These are phyloP conservation scores for Metarhizium anisopliae DNA, from an alignment of 2,329 filamentous ascomycete species.

Conservation along the genomic window DNA sequence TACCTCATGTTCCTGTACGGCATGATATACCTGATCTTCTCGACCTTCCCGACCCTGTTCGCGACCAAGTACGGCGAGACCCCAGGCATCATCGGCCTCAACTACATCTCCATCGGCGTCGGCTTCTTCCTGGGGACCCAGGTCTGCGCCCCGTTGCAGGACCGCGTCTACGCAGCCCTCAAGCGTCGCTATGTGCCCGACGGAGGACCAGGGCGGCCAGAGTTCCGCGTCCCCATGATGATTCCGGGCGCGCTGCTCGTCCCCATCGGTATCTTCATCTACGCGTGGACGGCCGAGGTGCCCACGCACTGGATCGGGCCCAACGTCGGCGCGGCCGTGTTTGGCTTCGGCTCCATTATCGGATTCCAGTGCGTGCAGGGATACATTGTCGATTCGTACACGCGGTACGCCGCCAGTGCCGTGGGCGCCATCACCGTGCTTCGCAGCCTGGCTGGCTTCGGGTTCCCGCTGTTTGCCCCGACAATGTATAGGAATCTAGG, in stretches of 20 bases:
- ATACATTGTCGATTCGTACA: slow-evolving; percentile 38
- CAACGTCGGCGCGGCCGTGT: slow-evolving; percentile 32
- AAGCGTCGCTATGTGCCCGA: slow-evolving; percentile 29
- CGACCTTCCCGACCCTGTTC: slow-evolving; percentile 45
- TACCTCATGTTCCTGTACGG: slow-evolving; percentile 60
- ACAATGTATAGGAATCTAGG: slow-evolving; percentile 33
- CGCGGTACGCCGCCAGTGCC: slow-evolving; percentile 35
- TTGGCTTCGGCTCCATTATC: slow-evolving; percentile 29
- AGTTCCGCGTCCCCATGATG: slow-evolving; percentile 35
- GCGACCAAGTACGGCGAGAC: slow-evolving; percentile 48
- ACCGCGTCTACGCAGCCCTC: slow-evolving; percentile 34
- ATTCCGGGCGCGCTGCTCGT: slow-evolving; percentile 29
- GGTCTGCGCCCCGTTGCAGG: slow-evolving; percentile 33
- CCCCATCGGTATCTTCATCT: slow-evolving; percentile 34
- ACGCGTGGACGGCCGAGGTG: slow-evolving; percentile 35
- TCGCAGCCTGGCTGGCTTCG: slow-evolving; percentile 39
- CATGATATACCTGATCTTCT: slow-evolving; percentile 46
- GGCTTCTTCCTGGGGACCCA: slow-evolving; percentile 23
- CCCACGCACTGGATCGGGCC: slow-evolving; percentile 36
- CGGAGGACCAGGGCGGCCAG: slow-evolving; percentile 26
- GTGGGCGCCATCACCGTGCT: slow-evolving; percentile 34
- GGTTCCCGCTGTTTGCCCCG: slow-evolving; percentile 42
- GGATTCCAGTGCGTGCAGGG: slow-evolving; percentile 36
- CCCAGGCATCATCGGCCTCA: slow-evolving; percentile 32
- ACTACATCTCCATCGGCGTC: slow-evolving; percentile 20